Conservation (phyloP, 225 moss, liverwort and hornwort species). For the Rhytidiadelphus loreus region DNA sequence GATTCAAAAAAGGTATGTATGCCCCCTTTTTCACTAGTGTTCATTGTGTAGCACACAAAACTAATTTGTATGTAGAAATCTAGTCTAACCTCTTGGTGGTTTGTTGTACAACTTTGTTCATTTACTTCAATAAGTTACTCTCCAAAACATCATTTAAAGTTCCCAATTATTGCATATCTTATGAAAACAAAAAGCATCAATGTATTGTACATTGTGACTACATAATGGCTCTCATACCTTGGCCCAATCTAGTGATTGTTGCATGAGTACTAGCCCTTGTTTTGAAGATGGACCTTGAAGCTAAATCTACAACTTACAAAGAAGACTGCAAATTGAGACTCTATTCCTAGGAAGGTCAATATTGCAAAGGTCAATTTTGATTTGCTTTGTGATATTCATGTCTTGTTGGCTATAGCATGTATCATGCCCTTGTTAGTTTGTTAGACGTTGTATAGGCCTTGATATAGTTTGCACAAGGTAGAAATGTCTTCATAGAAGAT, state of each 20-base stretch:
- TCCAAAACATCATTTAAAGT: neutral
- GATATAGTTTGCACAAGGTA: neutral
- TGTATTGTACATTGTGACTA: neutral
- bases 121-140: neutral
- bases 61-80: neutral
- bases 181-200: no score
- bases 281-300: no score
- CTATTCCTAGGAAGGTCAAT: rapidly evolving
- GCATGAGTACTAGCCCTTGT: neutral
- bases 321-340: no score
- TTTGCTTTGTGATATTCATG: neutral
- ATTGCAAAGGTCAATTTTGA: neutral
- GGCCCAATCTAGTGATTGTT: rapidly evolving
- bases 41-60: neutral
- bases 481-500: neutral
- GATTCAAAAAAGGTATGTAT: neutral
- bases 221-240: neutral
- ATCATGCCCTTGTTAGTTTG: neutral
- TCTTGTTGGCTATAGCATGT: neutral
- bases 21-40: rapidly evolving
- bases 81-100: rapidly evolving
- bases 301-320: no score
- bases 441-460: neutral
- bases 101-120: neutral
- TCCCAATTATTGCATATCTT: neutral